Evolutionary conservation across 2,329 filamentous ascomycete species (phyloP).

Genomic region (Pezicula radicicola): DNA sequence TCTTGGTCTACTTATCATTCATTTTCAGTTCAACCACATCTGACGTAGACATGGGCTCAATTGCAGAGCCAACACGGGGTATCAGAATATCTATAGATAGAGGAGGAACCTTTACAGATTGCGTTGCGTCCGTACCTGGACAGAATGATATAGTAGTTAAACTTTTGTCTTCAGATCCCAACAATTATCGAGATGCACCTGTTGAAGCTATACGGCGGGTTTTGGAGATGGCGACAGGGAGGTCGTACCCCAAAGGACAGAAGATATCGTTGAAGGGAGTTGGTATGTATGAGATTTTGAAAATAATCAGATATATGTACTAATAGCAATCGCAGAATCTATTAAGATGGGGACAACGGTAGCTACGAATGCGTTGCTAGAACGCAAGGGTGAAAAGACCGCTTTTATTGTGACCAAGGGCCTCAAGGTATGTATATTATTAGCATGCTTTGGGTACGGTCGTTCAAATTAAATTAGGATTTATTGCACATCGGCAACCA

Average conservation of each 20-base stretch:
- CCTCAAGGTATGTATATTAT: constrained; percentile 40
- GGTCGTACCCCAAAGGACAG: constrained; percentile 58
- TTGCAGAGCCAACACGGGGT: background rate
- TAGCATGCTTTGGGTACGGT: background rate
- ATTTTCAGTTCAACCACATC: background rate
- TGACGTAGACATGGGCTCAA: background rate
- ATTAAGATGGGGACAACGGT: constrained; percentile 78
- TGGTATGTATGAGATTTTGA: background rate
- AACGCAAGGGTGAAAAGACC: constrained; percentile 68
- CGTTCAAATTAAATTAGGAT: constrained; percentile 63
- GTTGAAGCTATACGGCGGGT: constrained; percentile 64
- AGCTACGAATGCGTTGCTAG: constrained; percentile 69
- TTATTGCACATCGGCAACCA: constrained; percentile 70
- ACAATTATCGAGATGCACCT: constrained; percentile 64
- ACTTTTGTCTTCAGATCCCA: constrained; percentile 68
- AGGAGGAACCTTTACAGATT: constrained; percentile 71
- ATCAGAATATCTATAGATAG: constrained; percentile 27
- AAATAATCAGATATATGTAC: too few relatives aligned
- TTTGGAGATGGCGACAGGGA: constrained; percentile 55
- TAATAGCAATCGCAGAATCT: constrained; percentile 30
- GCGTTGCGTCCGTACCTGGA: constrained; percentile 55
- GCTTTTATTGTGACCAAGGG: constrained; percentile 69
- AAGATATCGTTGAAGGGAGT: constrained; percentile 46
- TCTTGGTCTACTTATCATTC: background rate
- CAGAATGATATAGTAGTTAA: constrained; percentile 61